Base-by-base conservation (phyloP, 306 rosid species). In the Lathyrus tuberosus region DNA sequence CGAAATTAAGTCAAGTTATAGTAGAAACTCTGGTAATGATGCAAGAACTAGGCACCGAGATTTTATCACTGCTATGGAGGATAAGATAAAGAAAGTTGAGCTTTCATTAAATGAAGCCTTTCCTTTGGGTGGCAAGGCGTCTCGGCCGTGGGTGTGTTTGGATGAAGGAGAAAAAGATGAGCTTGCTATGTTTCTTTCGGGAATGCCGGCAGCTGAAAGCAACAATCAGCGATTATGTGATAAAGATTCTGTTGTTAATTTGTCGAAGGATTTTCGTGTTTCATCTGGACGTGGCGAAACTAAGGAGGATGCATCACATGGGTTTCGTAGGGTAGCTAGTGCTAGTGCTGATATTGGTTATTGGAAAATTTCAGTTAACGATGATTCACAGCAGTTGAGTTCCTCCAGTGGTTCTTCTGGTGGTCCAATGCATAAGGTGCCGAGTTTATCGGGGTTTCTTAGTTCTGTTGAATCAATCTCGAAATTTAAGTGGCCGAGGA, bases 321-420 rank as follows among this genome's bases (percentile, higher is more conserved):
- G 95, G 62, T 94, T 84, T 74, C 91, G 96, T 78, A 84, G 98
- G 86, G 80, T 85, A 12, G 98, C 95, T 65, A 94, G 97, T 68
- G 98, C 97, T 63, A 86, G 84, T 80, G 86, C 96, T 30, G 97
- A 94, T 76, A 78, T 88, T 78, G 85, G 97, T 75, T 62, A 82
- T 44, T 94, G 90, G 95, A 88, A 88, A 67, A 88, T 94, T 79
- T 68, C 82, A 26, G 88, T 90, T 75, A 76, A 84, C 0, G 95
- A 81, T 42, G 96, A 87, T 77, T 69, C 63, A 11, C 69, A 42
- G 35, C 73, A 67, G 26, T 80, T 70, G 17, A 53, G 77, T 80
- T 84, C 90, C 17, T 77, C 86, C 18, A 53, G 76, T 35, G 63
- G 70, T 70, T 46, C 84, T 66, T 37, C 83, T 52, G 83, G 80